phyloP scores from a whole-genome alignment of 1,284 basidiomycete genomes.

The Lignosus rhinocerotis region DNA sequence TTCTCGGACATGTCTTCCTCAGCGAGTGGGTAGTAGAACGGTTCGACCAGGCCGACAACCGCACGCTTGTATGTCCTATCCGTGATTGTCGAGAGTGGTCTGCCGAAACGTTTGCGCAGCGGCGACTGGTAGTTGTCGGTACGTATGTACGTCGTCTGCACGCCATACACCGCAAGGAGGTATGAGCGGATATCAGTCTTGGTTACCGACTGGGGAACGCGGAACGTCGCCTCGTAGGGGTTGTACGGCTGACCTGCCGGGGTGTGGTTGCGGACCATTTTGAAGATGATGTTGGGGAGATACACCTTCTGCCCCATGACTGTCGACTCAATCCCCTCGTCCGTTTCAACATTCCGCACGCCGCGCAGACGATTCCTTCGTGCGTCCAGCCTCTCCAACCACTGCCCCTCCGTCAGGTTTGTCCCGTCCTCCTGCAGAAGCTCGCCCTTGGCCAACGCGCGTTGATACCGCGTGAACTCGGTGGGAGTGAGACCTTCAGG shows the following conservation, averaged over 20 bases:
- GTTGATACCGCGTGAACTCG: slow-evolving; percentile 60
- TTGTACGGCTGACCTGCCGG: slow-evolving; percentile 83
- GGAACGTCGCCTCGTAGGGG: slow-evolving; percentile 93
- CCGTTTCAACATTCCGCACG: slow-evolving; percentile 40
- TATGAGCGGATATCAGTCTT: slow-evolving; percentile 92
- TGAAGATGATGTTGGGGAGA: slow-evolving; percentile 86
- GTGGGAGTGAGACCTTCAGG: slow-evolving; percentile 57
- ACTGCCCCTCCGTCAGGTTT: slow-evolving; percentile 50
- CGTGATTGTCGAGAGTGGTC: slow-evolving; percentile 30
- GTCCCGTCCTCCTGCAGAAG: slow-evolving; percentile 43
- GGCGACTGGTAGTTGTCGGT: slow-evolving; percentile 85
- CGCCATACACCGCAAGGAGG: slow-evolving; percentile 80
- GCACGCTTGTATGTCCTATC: slow-evolving; percentile 82
- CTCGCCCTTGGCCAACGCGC: slow-evolving; percentile 53
- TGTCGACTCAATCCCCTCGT: slow-evolving; percentile 42
- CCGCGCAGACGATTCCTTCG: slow-evolving; percentile 69
- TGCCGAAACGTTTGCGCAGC: slow-evolving; percentile 39
- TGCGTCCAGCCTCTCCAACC: slow-evolving; percentile 55
- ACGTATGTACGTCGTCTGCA: slow-evolving; percentile 89
- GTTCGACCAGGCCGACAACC: slow-evolving; percentile 84
- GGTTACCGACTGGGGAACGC: slow-evolving; percentile 82
- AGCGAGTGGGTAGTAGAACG: slow-evolving; percentile 88
- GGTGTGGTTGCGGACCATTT: slow-evolving; percentile 84
- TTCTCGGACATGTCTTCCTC: slow-evolving; percentile 69
- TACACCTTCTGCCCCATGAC: slow-evolving; percentile 83